These are phyloP conservation scores for Rubia yunnanensis DNA, from an alignment of 257 asterid genomes.

Conservation along the genomic window DNA sequence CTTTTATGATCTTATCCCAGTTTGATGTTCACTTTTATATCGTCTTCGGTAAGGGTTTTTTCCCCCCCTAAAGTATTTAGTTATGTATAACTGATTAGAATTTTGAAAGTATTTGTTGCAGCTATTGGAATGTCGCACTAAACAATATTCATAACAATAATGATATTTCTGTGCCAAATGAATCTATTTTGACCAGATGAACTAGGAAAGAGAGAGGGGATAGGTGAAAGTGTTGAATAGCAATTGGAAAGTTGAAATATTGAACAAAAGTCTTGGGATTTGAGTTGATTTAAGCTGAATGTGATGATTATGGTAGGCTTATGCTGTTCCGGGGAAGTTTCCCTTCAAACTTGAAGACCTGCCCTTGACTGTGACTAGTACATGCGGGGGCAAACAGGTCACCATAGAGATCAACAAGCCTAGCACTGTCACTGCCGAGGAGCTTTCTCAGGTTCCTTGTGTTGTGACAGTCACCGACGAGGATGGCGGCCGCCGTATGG, in stretches of 20 bases:
- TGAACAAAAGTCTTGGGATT: not conserved
- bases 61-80: too few relatives aligned
- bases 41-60: too few relatives aligned
- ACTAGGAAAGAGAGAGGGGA: not conserved
- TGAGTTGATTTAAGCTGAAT: not conserved
- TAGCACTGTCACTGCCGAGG: too few relatives aligned
- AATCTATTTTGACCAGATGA: not conserved
- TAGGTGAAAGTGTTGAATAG: too few relatives aligned
- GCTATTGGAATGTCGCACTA: not conserved
- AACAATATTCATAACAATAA: not conserved
- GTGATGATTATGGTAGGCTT: slow-evolving; percentile 25
- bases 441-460: too few relatives aligned
- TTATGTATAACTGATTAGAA: too few relatives aligned
- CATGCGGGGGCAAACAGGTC: slow-evolving; percentile 55
- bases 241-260: not conserved
- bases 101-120: not conserved
- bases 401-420: slow-evolving; percentile 74
- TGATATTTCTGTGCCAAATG: not conserved
- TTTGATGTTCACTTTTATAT: too few relatives aligned
- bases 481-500: too few relatives aligned
- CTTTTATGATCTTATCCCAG: too few relatives aligned
- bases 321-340: slow-evolving; percentile 44
- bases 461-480: too few relatives aligned
- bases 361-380: slow-evolving; percentile 51
- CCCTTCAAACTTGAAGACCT: slow-evolving; percentile 68